phyloP scores from a whole-genome alignment of 257 asterid species.

The Primulina tabacum region DNA sequence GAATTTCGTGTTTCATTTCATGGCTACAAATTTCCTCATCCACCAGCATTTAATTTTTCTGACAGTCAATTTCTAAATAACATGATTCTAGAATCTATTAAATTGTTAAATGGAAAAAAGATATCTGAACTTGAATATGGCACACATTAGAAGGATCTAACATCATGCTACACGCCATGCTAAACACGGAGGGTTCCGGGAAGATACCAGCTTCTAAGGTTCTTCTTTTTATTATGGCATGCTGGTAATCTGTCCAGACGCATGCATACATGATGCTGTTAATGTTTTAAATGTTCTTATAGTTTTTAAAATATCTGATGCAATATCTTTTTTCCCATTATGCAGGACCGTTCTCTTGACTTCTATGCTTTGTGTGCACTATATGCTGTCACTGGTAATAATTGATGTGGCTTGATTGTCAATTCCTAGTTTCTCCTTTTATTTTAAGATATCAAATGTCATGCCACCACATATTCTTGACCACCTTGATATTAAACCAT shows the following conservation, averaged over 20 bases:
- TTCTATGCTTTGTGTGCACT: constrained; percentile 86
- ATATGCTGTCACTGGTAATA: constrained; percentile 90
- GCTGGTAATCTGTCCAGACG: constrained; percentile 1
- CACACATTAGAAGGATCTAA: neutral
- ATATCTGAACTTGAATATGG: constrained; percentile 10
- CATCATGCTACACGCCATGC: constrained; percentile 8
- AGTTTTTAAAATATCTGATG: constrained; percentile 21
- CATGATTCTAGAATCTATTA: constrained; percentile 12
- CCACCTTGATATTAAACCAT: constrained; percentile 7
- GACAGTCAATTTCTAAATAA: neutral
- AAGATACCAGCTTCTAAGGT: neutral
- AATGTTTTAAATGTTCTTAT: constrained; percentile 9
- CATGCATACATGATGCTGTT: constrained; percentile 23
- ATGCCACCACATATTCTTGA: constrained; percentile 13
- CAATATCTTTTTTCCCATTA: constrained; percentile 18
- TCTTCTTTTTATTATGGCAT: constrained; percentile 16
- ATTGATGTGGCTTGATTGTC: constrained; percentile 10
- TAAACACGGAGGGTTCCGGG: no score
- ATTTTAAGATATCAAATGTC: constrained; percentile 5
- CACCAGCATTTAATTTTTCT: neutral
- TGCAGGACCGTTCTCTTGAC: constrained; percentile 98
- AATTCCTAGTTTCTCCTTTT: constrained; percentile 10
- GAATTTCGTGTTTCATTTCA: constrained; percentile 7
- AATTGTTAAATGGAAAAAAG: constrained; percentile 9
- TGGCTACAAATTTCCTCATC: constrained; percentile 3